Evolutionary conservation across 768 basidiomycete genomes (phyloP), one percentile per base, ranked within the genome.

Genomic region (Mycena sanguinolenta): DNA sequence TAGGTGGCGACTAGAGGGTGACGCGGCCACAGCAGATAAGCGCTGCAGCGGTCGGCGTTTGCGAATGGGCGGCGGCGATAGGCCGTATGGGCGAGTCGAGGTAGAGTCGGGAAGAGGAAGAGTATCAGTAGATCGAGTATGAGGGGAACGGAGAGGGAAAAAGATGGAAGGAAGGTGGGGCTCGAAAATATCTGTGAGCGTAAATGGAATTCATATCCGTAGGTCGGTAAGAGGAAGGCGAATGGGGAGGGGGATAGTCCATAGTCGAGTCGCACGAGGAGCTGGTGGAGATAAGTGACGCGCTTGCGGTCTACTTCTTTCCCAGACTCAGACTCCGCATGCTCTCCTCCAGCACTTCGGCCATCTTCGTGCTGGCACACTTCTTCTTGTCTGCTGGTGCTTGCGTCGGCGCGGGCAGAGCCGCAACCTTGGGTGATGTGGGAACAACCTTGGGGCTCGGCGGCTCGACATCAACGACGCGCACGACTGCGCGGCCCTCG

Each of bases 401-500:
- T 30, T 53, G 52, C 25, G 23, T 28, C 25, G 52, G 14, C 27
- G 73, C 57, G 12, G 69, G 19, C 32, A 57, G 36, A 8, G 46
- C 42, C n/a, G 46, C 28, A 25, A 53, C 2, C 34, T 54, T 28
- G 25, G 70, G 46, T 34, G 57, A 19, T 14, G 39, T 23, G 13
- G 27, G 27, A 5, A 38, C 27, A 16, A 39, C 19, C 58, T 39
- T 44, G 17, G 59, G 44, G 19, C n/a, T 21, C 12, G 36, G 44
- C 62, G 74, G 80, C 55, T 94, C 93, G 68, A 95, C 84, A 78
- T 95, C 93, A 74, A 96, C 94, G 61, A 95, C 88, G 52, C 86
- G 83, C 70, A 95, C 84, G 38, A 95, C 92, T 3, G 95, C 95
- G 74, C 88, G 92, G 57, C 95, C 95, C 71, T 95, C 94, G 75